Evolutionary conservation across 148 eudicot species (phyloP).

Genomic region (Silene uniflora): DNA sequence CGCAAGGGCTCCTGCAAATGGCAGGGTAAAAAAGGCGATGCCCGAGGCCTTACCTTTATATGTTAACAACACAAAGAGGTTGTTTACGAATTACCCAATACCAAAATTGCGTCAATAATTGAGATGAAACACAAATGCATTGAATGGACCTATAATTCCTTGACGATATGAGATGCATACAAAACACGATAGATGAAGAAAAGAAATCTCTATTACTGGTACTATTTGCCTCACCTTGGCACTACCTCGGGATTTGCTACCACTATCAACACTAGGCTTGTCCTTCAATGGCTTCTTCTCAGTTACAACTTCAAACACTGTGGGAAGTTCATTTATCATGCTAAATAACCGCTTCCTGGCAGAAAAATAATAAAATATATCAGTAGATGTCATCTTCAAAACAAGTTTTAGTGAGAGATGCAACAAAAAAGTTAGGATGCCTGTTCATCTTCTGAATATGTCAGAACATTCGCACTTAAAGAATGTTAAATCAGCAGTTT

Average conservation of each 20-base stretch:
- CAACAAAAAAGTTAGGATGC: not conserved
- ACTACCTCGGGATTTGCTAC: conserved; percentile 75
- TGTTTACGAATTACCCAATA: too few relatives aligned
- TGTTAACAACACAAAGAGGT: too few relatives aligned
- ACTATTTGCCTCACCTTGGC: conserved; percentile 47
- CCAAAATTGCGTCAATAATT: not conserved
- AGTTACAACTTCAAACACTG: conserved; percentile 68
- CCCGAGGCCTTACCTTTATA: too few relatives aligned
- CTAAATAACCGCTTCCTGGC: conserved; percentile 78
- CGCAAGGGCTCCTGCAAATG: too few relatives aligned
- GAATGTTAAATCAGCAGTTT: not conserved
- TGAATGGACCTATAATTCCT: not conserved
- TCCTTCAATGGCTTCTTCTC: conserved; percentile 64
- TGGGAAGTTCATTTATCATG: conserved; percentile 75
- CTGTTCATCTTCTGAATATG: not conserved
- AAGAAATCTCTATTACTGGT: not conserved
- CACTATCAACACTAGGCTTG: conserved; percentile 71
- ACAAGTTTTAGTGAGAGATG: not conserved
- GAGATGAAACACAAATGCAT: not conserved
- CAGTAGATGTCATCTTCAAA: conserved; percentile 8
- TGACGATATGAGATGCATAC: not conserved
- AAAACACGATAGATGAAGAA: not conserved
- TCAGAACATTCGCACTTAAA: not conserved
- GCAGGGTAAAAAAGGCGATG: too few relatives aligned
- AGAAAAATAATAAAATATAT: conserved; percentile 17